These are phyloP conservation scores for Pseudocohnilembus persalinus DNA, from an alignment of 169 alveolate genomes.

Conservation along the genomic window DNA sequence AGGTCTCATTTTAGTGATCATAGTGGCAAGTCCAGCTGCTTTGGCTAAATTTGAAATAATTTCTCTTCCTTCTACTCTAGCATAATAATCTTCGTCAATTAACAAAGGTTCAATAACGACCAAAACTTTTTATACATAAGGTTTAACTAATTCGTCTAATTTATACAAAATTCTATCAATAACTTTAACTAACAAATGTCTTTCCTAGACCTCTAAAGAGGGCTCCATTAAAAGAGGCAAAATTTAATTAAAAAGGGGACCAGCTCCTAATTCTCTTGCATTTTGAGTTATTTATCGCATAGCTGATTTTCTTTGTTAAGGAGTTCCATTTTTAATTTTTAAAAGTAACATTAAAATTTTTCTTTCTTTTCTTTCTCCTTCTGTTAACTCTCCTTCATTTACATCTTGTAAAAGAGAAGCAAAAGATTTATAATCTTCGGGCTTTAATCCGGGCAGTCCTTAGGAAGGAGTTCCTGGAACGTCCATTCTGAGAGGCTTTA, in stretches of 20 bases:
- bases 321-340: constrained; percentile 98
- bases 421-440: constrained; percentile 91
- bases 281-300: constrained; percentile 93
- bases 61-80: constrained; percentile 99
- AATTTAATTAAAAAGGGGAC: constrained; percentile 95
- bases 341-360: constrained; percentile 93
- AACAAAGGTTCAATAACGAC: constrained; percentile 99
- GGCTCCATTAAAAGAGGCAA: constrained; percentile 98
- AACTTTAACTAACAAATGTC: constrained; percentile 98
- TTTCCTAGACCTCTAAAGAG: constrained; percentile 97
- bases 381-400: constrained; percentile 92
- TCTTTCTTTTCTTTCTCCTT: constrained; percentile 95
- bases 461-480: constrained; percentile 50
- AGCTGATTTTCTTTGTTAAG: constrained; percentile 97
- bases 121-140: constrained; percentile 98
- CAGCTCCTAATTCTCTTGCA: constrained; percentile 98
- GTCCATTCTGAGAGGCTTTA: constrained; percentile 38
- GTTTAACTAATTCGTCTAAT: constrained; percentile 96
- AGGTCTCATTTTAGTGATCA: constrained; percentile 99
- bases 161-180: constrained; percentile 97
- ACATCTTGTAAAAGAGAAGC: constrained; percentile 88
- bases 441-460: constrained; percentile 86
- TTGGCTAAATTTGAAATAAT: constrained; percentile 94
- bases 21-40: constrained; percentile 99
- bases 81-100: constrained; percentile 99